phyloP scores from a whole-genome alignment of 2,329 filamentous ascomycete genomes.

The Sphaerostilbella broomeana region DNA sequence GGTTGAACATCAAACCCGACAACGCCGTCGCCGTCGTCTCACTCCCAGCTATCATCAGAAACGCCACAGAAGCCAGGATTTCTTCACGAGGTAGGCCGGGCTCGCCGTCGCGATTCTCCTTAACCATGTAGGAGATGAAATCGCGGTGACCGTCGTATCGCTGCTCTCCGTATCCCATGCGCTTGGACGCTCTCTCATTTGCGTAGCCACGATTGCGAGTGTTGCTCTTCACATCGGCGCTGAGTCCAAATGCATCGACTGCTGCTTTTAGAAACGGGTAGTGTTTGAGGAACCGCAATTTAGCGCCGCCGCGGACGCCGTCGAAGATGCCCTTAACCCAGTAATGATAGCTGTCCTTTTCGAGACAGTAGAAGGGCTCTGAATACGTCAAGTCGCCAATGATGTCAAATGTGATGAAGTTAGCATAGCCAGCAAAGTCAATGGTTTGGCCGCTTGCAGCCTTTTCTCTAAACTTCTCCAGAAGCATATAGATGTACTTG shows the following conservation, averaged over 20 bases:
- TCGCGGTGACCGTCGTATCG: conserved; percentile 15
- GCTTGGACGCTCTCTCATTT: too few species aligned
- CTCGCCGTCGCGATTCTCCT: conserved; percentile 23
- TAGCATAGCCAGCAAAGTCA: too few species aligned
- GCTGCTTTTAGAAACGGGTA: too few species aligned
- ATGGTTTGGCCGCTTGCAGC: too few species aligned
- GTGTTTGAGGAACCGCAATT: too few species aligned
- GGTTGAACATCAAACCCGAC: conserved; percentile 24
- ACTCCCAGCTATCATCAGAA: conserved; percentile 26
- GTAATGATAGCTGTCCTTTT: conserved; percentile 21
- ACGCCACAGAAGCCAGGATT: conserved; percentile 21
- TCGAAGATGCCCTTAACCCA: conserved; percentile 21
- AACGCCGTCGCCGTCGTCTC: conserved; percentile 30
- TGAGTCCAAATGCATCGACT: too few species aligned
- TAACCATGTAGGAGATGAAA: conserved; percentile 24
- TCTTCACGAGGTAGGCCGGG: conserved; percentile 28
- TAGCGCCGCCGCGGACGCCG: conserved; percentile 3
- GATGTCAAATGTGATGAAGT: too few species aligned
- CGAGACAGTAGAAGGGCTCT: conserved; percentile 32
- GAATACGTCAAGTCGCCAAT: conserved; percentile 34
- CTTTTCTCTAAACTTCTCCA: too few species aligned
- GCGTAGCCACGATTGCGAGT: too few species aligned
- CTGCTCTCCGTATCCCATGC: conserved; percentile 17
- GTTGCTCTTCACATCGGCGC: too few species aligned
- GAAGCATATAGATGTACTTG: conserved; percentile 22